Evolutionary conservation across 768 basidiomycete genomes (phyloP).

Genomic region (Lentinula lateritia): DNA sequence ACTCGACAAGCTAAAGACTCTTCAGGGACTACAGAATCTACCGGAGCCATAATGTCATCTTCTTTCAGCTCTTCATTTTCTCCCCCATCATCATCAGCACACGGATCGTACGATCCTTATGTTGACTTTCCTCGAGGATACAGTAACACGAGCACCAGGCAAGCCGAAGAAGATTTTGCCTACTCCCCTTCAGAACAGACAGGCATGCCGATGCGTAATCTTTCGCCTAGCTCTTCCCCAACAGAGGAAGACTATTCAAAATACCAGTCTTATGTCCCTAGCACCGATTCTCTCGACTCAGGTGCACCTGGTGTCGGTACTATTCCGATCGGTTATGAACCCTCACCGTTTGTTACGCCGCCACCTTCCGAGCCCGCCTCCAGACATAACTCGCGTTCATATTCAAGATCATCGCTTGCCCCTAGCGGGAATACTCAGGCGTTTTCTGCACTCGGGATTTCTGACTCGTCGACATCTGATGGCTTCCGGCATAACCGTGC

Average conservation of each 20-base stretch:
- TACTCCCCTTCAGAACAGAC: neutral
- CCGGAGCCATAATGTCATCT: neutral
- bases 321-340: slow-evolving; percentile 1
- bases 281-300: neutral
- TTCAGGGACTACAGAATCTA: neutral
- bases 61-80: slow-evolving; percentile 1
- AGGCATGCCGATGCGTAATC: neutral
- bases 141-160: neutral
- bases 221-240: slow-evolving; percentile 3
- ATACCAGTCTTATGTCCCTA: neutral
- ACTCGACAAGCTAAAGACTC: neutral
- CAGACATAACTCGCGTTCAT: slow-evolving; percentile 1
- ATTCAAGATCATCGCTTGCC: neutral
- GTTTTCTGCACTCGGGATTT: neutral
- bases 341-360: slow-evolving; percentile 1
- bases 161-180: neutral
- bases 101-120: neutral
- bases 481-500: neutral
- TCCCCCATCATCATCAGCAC: neutral
- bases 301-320: neutral
- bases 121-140: neutral
- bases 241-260: neutral
- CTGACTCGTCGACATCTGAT: neutral
- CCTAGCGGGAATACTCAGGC: neutral
- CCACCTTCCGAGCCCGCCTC: slow-evolving; percentile 3